These are phyloP conservation scores for Fragilariopsis cylindrus DNA, from an alignment of 108 stramenopile species.

Conservation along the genomic window DNA sequence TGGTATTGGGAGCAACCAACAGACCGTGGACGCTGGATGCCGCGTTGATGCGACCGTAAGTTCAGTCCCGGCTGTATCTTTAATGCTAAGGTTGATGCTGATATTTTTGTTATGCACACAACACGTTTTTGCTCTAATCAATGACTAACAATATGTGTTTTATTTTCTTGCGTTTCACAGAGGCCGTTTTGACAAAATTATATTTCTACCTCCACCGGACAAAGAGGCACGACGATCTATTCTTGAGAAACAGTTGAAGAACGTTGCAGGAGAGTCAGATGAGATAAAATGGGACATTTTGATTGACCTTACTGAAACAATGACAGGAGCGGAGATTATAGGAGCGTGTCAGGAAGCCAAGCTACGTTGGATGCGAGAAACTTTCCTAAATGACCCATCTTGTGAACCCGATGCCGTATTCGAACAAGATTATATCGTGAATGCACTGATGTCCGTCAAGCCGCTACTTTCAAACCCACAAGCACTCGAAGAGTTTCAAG, in stretches of 20 bases:
- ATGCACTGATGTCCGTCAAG: conserved; percentile 30
- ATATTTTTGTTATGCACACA: conserved; percentile 79
- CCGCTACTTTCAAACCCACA: conserved; percentile 48
- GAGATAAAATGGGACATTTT: conserved; percentile 45
- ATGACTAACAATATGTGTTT: conserved; percentile 5
- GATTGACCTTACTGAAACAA: conserved; percentile 62
- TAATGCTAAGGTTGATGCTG: conserved; percentile 46
- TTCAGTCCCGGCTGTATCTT: background rate
- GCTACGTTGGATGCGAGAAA: conserved; percentile 45
- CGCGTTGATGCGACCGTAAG: conserved; percentile 62
- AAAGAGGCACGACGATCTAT: conserved; percentile 82
- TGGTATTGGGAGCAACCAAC: conserved; percentile 87
- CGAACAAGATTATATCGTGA: conserved; percentile 26
- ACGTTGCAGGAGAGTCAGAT: background rate
- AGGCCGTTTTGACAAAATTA: conserved; percentile 83
- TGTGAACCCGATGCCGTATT: too few relatives aligned
- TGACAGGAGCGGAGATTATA: conserved; percentile 89
- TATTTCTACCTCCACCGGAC: conserved; percentile 95
- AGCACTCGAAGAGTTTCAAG: conserved; percentile 45
- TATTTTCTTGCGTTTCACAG: conserved; percentile 71
- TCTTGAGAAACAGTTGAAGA: conserved; percentile 70
- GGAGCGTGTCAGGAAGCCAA: conserved; percentile 80
- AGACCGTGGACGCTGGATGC: conserved; percentile 80
- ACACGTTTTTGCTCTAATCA: too few relatives aligned
- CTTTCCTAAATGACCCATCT: conserved; percentile 13